Conservation (phyloP, 139 green algal genomes). For the Haematococcus lacustris region DNA sequence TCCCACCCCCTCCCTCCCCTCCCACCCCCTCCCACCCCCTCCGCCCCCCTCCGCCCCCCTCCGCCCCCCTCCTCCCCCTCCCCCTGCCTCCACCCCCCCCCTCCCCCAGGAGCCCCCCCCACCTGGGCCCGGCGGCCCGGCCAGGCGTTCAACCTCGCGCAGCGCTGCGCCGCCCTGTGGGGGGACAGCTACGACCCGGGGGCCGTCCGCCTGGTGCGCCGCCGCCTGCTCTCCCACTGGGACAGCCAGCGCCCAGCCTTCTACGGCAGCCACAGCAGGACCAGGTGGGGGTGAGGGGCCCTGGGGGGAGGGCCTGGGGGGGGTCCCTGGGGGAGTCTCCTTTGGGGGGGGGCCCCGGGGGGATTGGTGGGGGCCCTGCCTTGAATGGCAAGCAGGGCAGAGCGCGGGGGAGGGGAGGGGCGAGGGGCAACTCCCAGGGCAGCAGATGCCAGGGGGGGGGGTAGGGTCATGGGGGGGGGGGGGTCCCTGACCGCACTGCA, state of each 20-base stretch:
- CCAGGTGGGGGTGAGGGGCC: too few relatives aligned
- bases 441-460: neutral
- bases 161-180: conserved; percentile 1
- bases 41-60: too few relatives aligned
- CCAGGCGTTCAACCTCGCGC: neutral
- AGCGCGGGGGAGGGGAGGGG: neutral
- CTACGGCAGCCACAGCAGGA: conserved; percentile 40
- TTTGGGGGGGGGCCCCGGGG: neutral
- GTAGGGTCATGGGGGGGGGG: too few relatives aligned
- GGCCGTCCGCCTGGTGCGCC: conserved; percentile 36
- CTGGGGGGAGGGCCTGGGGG: neutral
- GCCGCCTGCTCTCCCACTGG: conserved; percentile 42
- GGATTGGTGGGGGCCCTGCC: neutral
- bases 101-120: conserved; percentile 22
- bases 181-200: conserved; percentile 13
- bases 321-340: neutral
- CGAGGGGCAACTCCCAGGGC: too few relatives aligned
- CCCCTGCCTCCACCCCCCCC: neutral
- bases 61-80: too few relatives aligned
- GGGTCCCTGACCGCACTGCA: too few relatives aligned
- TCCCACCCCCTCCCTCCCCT: too few relatives aligned
- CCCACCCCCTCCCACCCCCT: too few relatives aligned
- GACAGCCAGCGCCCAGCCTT: conserved; percentile 44
- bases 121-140: conserved; percentile 38
- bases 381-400: neutral